Conservation (phyloP, 2,329 filamentous ascomycete species). For the Stagonosporopsis tanaceti region DNA sequence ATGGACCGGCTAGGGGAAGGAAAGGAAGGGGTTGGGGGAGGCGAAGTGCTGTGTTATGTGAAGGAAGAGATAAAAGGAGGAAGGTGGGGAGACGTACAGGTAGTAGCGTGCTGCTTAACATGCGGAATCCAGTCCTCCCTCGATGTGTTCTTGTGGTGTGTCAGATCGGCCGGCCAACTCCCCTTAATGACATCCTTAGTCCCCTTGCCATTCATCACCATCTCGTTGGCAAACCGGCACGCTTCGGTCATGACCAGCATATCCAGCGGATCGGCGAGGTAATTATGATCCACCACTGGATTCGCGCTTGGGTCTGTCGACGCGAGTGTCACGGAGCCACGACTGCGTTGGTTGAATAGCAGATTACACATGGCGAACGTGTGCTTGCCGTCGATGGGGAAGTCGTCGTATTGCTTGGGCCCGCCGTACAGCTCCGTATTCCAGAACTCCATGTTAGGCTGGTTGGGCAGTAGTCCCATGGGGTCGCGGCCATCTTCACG, state of each 20-base stretch:
- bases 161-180: slow-evolving; percentile 63
- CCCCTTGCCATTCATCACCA: slow-evolving; percentile 64
- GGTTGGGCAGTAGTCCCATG: slow-evolving; percentile 65
- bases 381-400: slow-evolving; percentile 62
- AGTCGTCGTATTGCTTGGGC: slow-evolving; percentile 64
- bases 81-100: slow-evolving; percentile 56
- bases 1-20: too few relatives aligned
- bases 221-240: slow-evolving; percentile 66
- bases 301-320: slow-evolving; percentile 58
- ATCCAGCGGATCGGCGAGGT: slow-evolving; percentile 65
- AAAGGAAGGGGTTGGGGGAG: neutral
- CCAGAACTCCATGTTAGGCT: slow-evolving; percentile 70
- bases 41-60: too few relatives aligned
- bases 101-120: slow-evolving; percentile 67
- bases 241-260: slow-evolving; percentile 67
- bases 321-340: slow-evolving; percentile 63
- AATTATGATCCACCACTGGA: slow-evolving; percentile 67
- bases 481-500: slow-evolving; percentile 61
- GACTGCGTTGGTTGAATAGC: slow-evolving; percentile 65
- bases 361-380: slow-evolving; percentile 67
- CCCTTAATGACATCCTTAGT: slow-evolving; percentile 68
- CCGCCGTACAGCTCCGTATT: slow-evolving; percentile 69
- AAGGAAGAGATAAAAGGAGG: too few relatives aligned
- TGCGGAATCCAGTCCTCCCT: slow-evolving; percentile 67
- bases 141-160: slow-evolving; percentile 61